phyloP scores from a whole-genome alignment of 2,329 filamentous ascomycete genomes.

The Exophiala lecanii-corni region DNA sequence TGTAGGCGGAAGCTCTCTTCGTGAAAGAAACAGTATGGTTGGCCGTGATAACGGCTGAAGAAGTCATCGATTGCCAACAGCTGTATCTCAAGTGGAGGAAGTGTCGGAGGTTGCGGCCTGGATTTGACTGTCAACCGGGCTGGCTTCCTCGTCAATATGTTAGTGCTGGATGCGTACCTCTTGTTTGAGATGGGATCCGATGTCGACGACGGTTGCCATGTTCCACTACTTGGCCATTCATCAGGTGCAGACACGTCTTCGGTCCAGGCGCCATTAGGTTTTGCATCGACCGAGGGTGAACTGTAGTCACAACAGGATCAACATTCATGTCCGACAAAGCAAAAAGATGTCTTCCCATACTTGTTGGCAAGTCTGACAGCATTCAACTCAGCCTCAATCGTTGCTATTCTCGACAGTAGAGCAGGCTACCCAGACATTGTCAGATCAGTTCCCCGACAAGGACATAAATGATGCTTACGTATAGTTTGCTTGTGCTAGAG shows the following conservation, averaged over 20 bases:
- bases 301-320: too few species aligned
- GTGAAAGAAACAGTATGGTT: constrained; percentile 38
- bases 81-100: not conserved
- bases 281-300: not conserved
- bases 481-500: not conserved
- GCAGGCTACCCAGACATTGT: not conserved
- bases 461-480: too few species aligned
- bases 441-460: too few species aligned
- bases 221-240: too few species aligned
- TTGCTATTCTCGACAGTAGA: not conserved
- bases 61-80: constrained; percentile 27
- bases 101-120: not conserved
- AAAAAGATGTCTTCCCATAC: not conserved
- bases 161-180: too few species aligned
- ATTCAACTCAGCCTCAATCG: not conserved
- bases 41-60: constrained; percentile 35
- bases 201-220: too few species aligned
- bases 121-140: not conserved
- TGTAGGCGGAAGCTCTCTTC: constrained; percentile 32
- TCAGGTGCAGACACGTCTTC: not conserved
- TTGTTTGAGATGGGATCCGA: too few species aligned
- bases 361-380: not conserved
- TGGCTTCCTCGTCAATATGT: too few species aligned
- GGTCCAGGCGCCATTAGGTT: not conserved
- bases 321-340: too few species aligned